Percentiles rank a stretch among this genome's conserved stretches.
phyloP scores from a whole-genome alignment of 2,329 filamentous ascomycete species.

The Sporothrix globosa region DNA sequence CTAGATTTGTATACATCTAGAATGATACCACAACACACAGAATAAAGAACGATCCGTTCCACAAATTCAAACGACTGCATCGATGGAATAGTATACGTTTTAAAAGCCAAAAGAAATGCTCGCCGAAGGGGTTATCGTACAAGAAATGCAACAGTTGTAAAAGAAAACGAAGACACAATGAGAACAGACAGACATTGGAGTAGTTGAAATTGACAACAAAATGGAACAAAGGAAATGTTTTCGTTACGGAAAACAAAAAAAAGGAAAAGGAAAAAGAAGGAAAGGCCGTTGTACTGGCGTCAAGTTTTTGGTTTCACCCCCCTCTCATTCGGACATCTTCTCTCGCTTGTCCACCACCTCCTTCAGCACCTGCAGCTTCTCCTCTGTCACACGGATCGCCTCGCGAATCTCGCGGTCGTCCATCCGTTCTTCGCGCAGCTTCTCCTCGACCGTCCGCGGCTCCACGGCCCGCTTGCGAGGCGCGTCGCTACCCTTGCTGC shows the following conservation, averaged over 20 bases:
- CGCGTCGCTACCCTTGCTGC: constrained; percentile 31
- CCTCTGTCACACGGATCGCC: constrained; percentile 83
- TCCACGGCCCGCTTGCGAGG: constrained; percentile 54
- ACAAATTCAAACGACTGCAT: not conserved
- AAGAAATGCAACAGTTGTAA: constrained; percentile 8
- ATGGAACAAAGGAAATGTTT: constrained; percentile 18
- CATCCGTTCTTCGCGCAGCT: constrained; percentile 63
- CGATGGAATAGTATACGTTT: not conserved
- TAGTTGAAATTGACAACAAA: not conserved
- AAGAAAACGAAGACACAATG: not conserved
- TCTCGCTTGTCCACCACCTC: constrained; percentile 64
- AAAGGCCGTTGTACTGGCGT: constrained; percentile 4
- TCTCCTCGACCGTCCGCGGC: constrained; percentile 62
- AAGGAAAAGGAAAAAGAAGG: not conserved
- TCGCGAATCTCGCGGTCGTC: constrained; percentile 74
- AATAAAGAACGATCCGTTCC: not conserved
- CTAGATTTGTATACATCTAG: constrained; percentile 2
- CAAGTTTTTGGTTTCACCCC: not conserved
- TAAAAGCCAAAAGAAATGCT: constrained; percentile 15
- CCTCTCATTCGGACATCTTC: constrained; percentile 34
- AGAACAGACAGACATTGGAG: constrained; percentile 14
- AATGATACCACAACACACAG: not conserved
- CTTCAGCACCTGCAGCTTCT: constrained; percentile 77
- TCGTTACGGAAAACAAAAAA: not conserved
- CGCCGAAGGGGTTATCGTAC: constrained; percentile 25